These are phyloP conservation scores for Lentinula detonsa DNA, from an alignment of 768 basidiomycete species.

Conservation along the genomic window DNA sequence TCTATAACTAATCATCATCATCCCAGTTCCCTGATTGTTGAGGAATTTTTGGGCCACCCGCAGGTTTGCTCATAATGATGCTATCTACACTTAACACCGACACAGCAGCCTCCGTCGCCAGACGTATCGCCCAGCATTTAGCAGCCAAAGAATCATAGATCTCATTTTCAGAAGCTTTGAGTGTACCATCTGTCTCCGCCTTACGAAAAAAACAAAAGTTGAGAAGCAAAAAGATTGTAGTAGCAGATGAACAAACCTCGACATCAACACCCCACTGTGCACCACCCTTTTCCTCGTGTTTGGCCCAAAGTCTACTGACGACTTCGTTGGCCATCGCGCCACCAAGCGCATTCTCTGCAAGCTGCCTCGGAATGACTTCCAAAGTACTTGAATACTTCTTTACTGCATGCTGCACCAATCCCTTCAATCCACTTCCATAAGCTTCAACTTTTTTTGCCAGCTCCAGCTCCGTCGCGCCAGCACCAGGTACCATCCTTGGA, in stretches of 20 bases:
- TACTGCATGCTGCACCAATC: constrained; percentile 90
- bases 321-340: constrained; percentile 92
- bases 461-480: constrained; percentile 91
- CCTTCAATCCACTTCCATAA: constrained; percentile 85
- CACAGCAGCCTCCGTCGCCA: constrained; percentile 89
- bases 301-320: constrained; percentile 82
- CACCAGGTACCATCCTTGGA: constrained; percentile 84
- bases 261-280: constrained; percentile 80
- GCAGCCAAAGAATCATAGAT: constrained; percentile 87
- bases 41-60: constrained; percentile 82
- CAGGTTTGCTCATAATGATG: constrained; percentile 96
- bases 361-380: constrained; percentile 86
- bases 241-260: constrained; percentile 47
- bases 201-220: constrained; percentile 21
- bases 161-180: constrained; percentile 52
- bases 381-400: constrained; percentile 84
- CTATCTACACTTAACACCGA: constrained; percentile 93
- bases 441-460: constrained; percentile 78
- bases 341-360: constrained; percentile 93
- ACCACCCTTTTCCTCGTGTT: constrained; percentile 74
- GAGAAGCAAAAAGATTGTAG: neutral
- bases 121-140: constrained; percentile 83
- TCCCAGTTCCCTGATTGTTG: constrained; percentile 89
- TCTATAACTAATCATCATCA: constrained; percentile 47
- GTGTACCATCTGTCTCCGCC: constrained; percentile 77